Base-by-base conservation (phyloP, 1,139 yeast species). In the Kazachstania sp. region DNA sequence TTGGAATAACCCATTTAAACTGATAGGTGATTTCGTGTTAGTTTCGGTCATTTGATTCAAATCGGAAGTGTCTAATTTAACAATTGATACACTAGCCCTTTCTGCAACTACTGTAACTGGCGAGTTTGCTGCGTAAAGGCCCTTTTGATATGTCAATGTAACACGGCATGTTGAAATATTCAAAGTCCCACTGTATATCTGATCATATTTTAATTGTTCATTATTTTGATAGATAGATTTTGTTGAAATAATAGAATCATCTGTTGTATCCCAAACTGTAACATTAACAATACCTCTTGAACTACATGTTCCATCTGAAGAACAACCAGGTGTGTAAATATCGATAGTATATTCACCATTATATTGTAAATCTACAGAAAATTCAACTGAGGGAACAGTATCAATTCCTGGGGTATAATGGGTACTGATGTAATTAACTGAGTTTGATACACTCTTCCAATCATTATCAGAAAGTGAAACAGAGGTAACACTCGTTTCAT, bases 301-400 rank as follows among this genome's bases (percentile, higher is more conserved):
- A 26, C 63, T 57, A 66, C 99, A 92, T 0, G 95, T 75, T 41
- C 71, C 68, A 61, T 86, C 96, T 9, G 60, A 65, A 2, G 68
- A 51, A 67, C 99, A 92, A 0, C 98, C 97, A 0, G 97, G 97
- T 0, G 98, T 92, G 55, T 77, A 80, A 49, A 90, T 58, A 46
- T 79, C 70, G 32, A 92, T 71, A 0, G 87, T 72, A 63, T 87
- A 92, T 52, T 79, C 73, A 11, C 97, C 97, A 0, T 86, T 71
- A 52, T 79, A 75, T 0, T 86, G 72, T 20, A 88, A 75, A 53
- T 84, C 81, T 8, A 96, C 92, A 52, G 73, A 72, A 60, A 83
- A 81, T 1, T 74, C 70, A 13, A 86, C 81, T 29, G 69, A 59
- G 4, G 71, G 68, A 3, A 63, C 41, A 2, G 67, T 59, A 39